Base-by-base conservation (phyloP, 2,329 filamentous ascomycete genomes). In the Boeremia exigua region DNA sequence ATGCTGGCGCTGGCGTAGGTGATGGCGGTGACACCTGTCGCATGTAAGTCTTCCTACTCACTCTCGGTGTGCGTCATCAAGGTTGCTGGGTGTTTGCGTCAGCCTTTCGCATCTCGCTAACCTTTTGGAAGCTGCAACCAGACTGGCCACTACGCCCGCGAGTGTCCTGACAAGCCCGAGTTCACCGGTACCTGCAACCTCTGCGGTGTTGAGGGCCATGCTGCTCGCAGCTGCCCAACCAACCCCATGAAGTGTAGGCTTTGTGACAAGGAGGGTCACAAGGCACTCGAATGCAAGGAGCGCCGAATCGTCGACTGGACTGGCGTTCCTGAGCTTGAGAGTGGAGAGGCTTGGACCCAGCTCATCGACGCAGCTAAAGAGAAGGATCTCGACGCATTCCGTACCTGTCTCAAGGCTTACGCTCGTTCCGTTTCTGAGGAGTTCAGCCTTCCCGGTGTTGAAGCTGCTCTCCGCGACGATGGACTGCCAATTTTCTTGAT, bases 141-240 rank as follows among this genome's bases (percentile, higher is more conserved):
- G 42, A 65, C 69, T 3, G 77, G 76, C 1, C 81, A 82, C 68
- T 80, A 80, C 50, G 74, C 79, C 34, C 78, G 79, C 47, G 79
- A 83, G 36, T 84, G 81, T 57, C 77, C 80, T 1, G 69, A 80
- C 42, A 76, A 80, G 76, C 68, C 67, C 48, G 68, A 76, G 11
- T 84, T 84, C 69, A 79, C 78, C 43, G 84, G 86, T 3, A 82
- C 77, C 9, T 91, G 88, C 76, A 84, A 83, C 59, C 78, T 83
- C 71, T 87, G 84, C 62, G 75, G 79, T 14, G 65, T 81, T 54
- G 70, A 78, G 30, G 84, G 84, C 17, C 84, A 87, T 59, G 77
- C 84, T 65, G 77, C 82, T 47, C 81, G 82, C 17, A 86, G 89
- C 47, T 92, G 89, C 61, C 87, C 88, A 1, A 74, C 81, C 1